Conservation (phyloP, 495 filamentous ascomycete genomes). For the Letharia columbiana region DNA sequence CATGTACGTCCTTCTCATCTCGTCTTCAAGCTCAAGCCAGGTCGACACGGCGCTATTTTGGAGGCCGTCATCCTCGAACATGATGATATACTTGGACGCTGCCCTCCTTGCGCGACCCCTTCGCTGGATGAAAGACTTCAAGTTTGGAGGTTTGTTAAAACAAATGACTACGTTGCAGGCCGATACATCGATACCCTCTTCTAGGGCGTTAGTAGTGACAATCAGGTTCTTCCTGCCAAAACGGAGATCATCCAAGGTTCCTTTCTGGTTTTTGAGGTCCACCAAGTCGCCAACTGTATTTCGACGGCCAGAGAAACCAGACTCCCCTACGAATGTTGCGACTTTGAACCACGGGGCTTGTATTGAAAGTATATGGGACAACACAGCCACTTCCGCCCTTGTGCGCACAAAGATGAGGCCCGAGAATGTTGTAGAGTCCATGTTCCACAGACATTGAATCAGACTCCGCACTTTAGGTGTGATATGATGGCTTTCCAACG, state of each 20-base stretch:
- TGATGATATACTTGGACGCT: conserved; percentile 61
- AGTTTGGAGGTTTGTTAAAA: conserved; percentile 63
- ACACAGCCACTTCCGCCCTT: conserved; percentile 56
- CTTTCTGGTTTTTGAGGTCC: conserved; percentile 43
- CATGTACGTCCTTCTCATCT: conserved; percentile 67
- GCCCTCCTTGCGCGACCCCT: conserved; percentile 69
- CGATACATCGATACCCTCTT: conserved; percentile 87
- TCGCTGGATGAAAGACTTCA: conserved; percentile 85
- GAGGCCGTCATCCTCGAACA: conserved; percentile 41
- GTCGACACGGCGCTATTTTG: conserved; percentile 29
- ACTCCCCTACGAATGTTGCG: conserved; percentile 67
- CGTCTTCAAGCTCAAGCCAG: conserved; percentile 57
- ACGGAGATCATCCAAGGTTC: conserved; percentile 61
- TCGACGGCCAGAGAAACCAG: conserved; percentile 40
- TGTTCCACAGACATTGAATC: conserved; percentile 43
- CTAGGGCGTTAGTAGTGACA: conserved; percentile 73
- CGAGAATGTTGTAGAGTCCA: conserved; percentile 41
- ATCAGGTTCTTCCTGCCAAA: conserved; percentile 65
- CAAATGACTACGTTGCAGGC: conserved; percentile 83
- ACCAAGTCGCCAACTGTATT: conserved; percentile 53
- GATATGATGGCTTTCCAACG: conserved; percentile 23
- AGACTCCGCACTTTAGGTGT: conserved; percentile 50
- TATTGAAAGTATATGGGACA: conserved; percentile 55
- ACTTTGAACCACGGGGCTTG: conserved; percentile 55
- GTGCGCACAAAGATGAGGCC: conserved; percentile 77